Conservation (phyloP, 2,329 filamentous ascomycete genomes). For the Zymoseptoria passerinii region DNA sequence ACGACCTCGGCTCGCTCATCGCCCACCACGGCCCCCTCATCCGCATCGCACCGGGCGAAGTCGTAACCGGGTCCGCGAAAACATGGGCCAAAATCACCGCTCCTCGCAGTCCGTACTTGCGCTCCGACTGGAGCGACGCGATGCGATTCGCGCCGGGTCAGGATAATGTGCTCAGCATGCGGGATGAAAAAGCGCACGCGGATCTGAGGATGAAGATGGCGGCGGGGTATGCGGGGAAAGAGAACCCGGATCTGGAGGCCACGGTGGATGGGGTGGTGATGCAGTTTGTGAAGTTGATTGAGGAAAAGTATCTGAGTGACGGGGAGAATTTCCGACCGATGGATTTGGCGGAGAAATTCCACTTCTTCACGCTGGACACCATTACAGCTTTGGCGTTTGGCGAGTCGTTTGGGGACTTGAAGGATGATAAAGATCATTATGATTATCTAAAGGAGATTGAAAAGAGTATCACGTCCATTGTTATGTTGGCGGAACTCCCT, state of each 20-base stretch:
- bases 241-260: constrained; percentile 3
- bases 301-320: not conserved
- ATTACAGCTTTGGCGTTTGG: constrained; percentile 8
- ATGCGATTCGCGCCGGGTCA: constrained; percentile 6
- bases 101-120: not conserved
- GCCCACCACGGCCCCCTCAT: constrained; percentile 4
- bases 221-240: constrained; percentile 8
- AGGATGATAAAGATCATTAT: constrained; percentile 5
- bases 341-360: constrained; percentile 5
- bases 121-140: not conserved
- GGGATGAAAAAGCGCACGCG: constrained; percentile 4
- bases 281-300: constrained; percentile 2
- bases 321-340: not conserved
- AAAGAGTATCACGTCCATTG: constrained; percentile 3
- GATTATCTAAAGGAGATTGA: constrained; percentile 6
- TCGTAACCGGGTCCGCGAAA: constrained; percentile 1
- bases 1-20: not conserved
- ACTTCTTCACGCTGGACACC: constrained; percentile 6
- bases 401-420: constrained; percentile 4
- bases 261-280: constrained; percentile 3
- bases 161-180: constrained; percentile 4
- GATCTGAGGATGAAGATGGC: constrained; percentile 3
- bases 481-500: constrained; percentile 4
- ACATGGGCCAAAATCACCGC: constrained; percentile 1
- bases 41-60: constrained; percentile 5